A percentile compares a stretch with the other conserved stretches of the same genome.
phyloP scores from a whole-genome alignment of 2,329 filamentous ascomycete genomes.

The Macrophomina tecta region DNA sequence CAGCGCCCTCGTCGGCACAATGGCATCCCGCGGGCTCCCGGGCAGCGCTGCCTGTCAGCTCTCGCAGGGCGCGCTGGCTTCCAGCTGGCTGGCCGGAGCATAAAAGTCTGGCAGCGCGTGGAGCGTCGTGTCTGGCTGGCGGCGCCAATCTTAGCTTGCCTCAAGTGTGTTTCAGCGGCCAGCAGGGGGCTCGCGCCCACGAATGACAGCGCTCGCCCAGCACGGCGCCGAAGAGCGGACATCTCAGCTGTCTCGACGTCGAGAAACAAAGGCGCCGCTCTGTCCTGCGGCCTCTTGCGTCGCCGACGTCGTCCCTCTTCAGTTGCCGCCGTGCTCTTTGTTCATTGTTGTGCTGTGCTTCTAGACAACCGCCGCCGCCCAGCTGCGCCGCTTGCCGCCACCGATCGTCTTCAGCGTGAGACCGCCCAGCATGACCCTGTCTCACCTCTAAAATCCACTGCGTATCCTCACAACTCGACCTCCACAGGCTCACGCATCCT shows the following conservation, averaged over 20 bases:
- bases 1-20: conserved; percentile 6
- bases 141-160: conserved; percentile 17
- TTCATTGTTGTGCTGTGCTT: neutral
- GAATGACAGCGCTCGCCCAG: conserved; percentile 20
- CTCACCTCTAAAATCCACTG: conserved; percentile 23
- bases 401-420: conserved; percentile 17
- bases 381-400: conserved; percentile 1
- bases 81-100: neutral
- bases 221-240: conserved; percentile 12
- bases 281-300: conserved; percentile 18
- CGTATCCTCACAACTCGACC: conserved; percentile 20
- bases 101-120: conserved; percentile 14
- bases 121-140: conserved; percentile 13
- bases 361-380: conserved; percentile 4
- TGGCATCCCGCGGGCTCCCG: neutral
- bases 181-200: conserved; percentile 17
- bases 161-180: conserved; percentile 23
- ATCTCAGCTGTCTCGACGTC: conserved; percentile 24
- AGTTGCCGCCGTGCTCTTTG: conserved; percentile 8
- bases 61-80: neutral
- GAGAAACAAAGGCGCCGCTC: conserved; percentile 24
- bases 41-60: neutral
- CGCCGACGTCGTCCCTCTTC: conserved; percentile 3
- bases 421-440: conserved; percentile 25
- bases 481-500: conserved; percentile 14